Conservation (phyloP, 2,329 filamentous ascomycete species). For the Cladosporium sp. region DNA sequence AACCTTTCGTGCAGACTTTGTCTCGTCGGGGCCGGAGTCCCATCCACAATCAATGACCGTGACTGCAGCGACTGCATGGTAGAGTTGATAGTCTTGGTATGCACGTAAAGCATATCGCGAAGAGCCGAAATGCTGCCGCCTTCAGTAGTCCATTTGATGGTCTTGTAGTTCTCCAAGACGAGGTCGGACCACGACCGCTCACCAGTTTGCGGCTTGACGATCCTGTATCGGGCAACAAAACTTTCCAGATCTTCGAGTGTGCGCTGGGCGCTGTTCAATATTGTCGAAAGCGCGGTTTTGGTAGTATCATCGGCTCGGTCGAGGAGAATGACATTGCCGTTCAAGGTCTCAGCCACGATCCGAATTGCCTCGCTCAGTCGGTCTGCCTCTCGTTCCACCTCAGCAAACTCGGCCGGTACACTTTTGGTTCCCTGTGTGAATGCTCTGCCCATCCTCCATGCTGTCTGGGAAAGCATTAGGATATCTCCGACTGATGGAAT, state of each 20-base stretch:
- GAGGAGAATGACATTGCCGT: constrained; percentile 40
- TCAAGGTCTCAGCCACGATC: constrained; percentile 47
- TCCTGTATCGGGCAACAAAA: constrained; percentile 47
- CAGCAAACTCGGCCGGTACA: constrained; percentile 44
- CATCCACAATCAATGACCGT: constrained; percentile 35
- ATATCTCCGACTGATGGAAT: constrained; percentile 43
- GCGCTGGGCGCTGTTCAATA: constrained; percentile 41
- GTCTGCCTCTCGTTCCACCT: constrained; percentile 45
- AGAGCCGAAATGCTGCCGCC: constrained; percentile 44
- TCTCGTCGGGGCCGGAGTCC: constrained; percentile 25
- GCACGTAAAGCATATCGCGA: constrained; percentile 44
- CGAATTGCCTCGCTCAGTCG: constrained; percentile 46
- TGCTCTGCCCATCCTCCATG: constrained; percentile 47
- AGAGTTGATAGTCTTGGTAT: constrained; percentile 42
- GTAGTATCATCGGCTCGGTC: constrained; percentile 38
- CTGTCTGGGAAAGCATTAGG: constrained; percentile 47
- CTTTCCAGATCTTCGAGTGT: constrained; percentile 47
- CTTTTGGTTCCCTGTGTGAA: constrained; percentile 44
- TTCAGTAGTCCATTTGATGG: constrained; percentile 49
- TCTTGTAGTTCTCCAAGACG: constrained; percentile 44
- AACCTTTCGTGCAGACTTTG: constrained; percentile 10
- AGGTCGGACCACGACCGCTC: constrained; percentile 47
- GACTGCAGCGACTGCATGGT: constrained; percentile 46
- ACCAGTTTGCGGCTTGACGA: constrained; percentile 43
- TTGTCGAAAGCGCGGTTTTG: constrained; percentile 40